Evolutionary conservation across 2,329 filamentous ascomycete genomes (phyloP).

Genomic region (Neurospora crassa): DNA sequence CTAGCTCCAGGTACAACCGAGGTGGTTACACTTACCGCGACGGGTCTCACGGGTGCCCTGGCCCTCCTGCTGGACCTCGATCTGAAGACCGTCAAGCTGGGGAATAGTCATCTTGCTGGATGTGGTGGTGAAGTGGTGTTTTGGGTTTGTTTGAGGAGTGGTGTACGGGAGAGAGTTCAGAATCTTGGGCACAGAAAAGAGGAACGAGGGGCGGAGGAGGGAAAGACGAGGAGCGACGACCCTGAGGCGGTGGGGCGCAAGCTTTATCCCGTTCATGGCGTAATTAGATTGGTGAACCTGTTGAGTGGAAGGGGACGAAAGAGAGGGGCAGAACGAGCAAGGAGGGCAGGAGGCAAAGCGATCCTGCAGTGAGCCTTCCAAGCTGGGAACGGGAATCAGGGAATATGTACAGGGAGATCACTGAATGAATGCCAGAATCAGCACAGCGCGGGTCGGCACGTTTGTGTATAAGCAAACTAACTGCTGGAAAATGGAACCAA

Average conservation of each 20-base stretch:
- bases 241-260: neutral
- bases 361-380: neutral
- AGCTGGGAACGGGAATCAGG: neutral
- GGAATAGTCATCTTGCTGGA: slow-evolving; percentile 17
- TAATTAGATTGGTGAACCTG: neutral
- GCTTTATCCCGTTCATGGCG: neutral
- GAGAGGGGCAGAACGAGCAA: neutral
- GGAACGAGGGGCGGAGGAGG: slow-evolving; percentile 1
- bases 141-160: neutral
- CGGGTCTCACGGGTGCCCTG: slow-evolving; percentile 14
- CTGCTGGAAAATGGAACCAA: neutral
- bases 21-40: slow-evolving; percentile 10
- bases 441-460: neutral
- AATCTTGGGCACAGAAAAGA: neutral
- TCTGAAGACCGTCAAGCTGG: slow-evolving; percentile 13
- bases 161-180: neutral
- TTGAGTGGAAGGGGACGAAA: neutral
- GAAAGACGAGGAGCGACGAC: neutral
- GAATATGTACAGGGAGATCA: neutral
- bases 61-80: slow-evolving; percentile 15
- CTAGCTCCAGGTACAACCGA: neutral
- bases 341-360: neutral
- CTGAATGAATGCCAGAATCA: neutral
- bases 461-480: neutral
- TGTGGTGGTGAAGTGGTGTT: neutral